phyloP scores from a whole-genome alignment of 2,329 filamentous ascomycete genomes.

The Penicillium frequentans region DNA sequence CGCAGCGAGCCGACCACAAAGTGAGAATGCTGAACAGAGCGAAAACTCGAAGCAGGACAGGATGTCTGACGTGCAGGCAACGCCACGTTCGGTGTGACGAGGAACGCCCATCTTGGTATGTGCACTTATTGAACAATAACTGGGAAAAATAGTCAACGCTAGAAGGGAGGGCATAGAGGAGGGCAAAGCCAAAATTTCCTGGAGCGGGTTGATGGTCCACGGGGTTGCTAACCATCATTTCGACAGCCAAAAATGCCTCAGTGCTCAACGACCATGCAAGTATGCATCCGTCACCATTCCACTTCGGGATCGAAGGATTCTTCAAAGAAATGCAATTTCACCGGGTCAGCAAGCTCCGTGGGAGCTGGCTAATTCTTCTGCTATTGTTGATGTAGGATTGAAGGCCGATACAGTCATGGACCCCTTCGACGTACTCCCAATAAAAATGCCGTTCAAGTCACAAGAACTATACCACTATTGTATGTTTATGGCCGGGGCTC shows the following conservation, averaged over 20 bases:
- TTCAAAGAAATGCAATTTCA: background rate
- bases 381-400: background rate
- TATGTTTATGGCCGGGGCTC: background rate
- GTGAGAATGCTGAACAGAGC: background rate
- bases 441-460: background rate
- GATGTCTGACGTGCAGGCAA: background rate
- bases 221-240: background rate
- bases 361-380: background rate
- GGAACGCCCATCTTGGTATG: background rate
- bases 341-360: background rate
- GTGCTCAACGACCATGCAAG: background rate
- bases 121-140: background rate
- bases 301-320: background rate
- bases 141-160: background rate
- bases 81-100: background rate
- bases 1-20: too few species aligned
- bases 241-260: background rate
- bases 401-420: background rate
- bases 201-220: background rate
- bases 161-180: background rate
- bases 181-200: too few species aligned
- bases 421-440: background rate
- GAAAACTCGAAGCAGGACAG: background rate
- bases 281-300: background rate
- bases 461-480: background rate